Percentiles rank a stretch among this genome's conserved stretches.
Conservation (phyloP, 257 asterid genomes). For the Solanum tarijense region DNA sequence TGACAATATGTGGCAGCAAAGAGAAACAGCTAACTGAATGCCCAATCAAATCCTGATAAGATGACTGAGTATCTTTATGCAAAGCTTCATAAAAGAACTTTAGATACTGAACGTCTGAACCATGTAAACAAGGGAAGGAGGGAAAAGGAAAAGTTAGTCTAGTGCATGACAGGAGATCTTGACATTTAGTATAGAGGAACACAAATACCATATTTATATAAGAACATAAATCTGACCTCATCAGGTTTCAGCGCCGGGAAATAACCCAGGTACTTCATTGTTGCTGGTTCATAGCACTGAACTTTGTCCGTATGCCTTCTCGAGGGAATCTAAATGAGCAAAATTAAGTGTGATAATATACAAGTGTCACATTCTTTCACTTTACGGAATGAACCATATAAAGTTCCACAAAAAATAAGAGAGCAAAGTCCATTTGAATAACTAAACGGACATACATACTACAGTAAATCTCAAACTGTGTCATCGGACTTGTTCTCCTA, state of each 20-base stretch:
- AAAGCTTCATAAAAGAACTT: neutral
- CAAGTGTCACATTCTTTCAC: neutral
- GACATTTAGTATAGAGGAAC: neutral
- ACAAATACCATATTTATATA: neutral
- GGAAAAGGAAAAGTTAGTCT: neutral
- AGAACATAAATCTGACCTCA: constrained; percentile 46
- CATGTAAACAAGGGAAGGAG: neutral
- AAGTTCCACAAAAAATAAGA: neutral
- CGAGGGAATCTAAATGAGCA: constrained; percentile 66
- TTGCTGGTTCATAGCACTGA: constrained; percentile 98
- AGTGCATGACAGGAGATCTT: neutral
- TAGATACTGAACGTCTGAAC: neutral
- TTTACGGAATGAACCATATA: neutral
- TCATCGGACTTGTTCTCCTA: neutral
- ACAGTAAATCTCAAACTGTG: neutral
- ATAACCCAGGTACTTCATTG: constrained; percentile 90
- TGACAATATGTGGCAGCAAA: neutral
- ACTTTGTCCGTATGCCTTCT: constrained; percentile 94
- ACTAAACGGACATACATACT: neutral
- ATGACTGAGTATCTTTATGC: neutral
- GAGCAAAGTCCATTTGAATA: neutral
- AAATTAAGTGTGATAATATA: neutral
- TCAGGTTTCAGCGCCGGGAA: constrained; percentile 82
- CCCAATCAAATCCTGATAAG: neutral
- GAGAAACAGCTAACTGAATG: neutral